These are phyloP conservation scores for Exophiala spinifera DNA, from an alignment of 2,329 filamentous ascomycete species.

Conservation along the genomic window DNA sequence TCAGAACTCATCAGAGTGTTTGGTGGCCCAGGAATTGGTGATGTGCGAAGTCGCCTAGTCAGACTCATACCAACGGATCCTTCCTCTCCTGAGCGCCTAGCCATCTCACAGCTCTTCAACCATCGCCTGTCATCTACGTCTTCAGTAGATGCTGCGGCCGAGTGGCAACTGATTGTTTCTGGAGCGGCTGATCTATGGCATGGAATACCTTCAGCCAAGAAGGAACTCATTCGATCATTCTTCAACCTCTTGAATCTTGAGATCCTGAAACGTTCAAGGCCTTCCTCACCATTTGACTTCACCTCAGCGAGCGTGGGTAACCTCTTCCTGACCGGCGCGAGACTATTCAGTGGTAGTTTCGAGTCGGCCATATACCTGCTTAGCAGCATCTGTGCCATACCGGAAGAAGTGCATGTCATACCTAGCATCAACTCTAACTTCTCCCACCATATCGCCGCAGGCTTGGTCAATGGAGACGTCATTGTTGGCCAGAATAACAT, in stretches of 20 bases:
- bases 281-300: conserved; percentile 71
- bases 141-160: conserved; percentile 57
- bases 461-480: conserved; percentile 68
- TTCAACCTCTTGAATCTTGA: conserved; percentile 75
- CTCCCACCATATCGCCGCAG: conserved; percentile 87
- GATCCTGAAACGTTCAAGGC: conserved; percentile 71
- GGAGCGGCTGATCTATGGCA: conserved; percentile 74
- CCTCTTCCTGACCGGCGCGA: conserved; percentile 76
- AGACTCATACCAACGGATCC: conserved; percentile 73
- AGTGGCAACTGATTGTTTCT: conserved; percentile 89
- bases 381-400: conserved; percentile 80
- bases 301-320: conserved; percentile 74
- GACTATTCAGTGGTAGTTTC: conserved; percentile 87
- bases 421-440: conserved; percentile 95
- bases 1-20: conserved; percentile 93
- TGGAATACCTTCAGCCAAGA: conserved; percentile 66
- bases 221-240: conserved; percentile 72
- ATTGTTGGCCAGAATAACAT: conserved; percentile 94
- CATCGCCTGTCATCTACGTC: conserved; percentile 69
- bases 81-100: conserved; percentile 62
- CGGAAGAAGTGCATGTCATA: conserved; percentile 71
- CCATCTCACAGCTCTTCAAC: conserved; percentile 83
- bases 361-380: conserved; percentile 90
- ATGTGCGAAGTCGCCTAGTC: conserved; percentile 78
- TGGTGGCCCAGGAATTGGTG: conserved; percentile 82